These are phyloP conservation scores for Fusarium torulosum DNA, from an alignment of 2,329 filamentous ascomycete species.

Conservation along the genomic window DNA sequence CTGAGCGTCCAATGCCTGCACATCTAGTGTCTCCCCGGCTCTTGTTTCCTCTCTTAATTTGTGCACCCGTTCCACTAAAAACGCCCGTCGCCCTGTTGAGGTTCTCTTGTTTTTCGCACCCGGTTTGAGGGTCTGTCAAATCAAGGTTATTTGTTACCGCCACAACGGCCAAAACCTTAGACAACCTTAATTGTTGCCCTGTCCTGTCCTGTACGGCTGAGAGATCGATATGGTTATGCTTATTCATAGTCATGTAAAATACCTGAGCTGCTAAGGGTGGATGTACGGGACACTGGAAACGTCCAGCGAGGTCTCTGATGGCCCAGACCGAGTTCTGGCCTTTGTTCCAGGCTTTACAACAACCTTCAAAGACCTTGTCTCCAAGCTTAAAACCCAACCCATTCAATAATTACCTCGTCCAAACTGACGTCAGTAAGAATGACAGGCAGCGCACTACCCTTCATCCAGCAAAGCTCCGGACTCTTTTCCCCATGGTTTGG, in stretches of 20 bases:
- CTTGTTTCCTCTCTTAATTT: slow-evolving; percentile 14
- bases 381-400: slow-evolving; percentile 1
- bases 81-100: neutral
- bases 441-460: slow-evolving; percentile 7
- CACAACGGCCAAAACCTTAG: slow-evolving; percentile 27
- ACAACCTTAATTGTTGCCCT: slow-evolving; percentile 25
- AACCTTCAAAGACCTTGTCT: neutral
- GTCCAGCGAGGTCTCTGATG: neutral
- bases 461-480: slow-evolving; percentile 5
- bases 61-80: slow-evolving; percentile 16
- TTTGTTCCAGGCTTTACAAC: neutral
- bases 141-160: slow-evolving; percentile 36
- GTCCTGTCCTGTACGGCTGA: slow-evolving; percentile 15
- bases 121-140: slow-evolving; percentile 28
- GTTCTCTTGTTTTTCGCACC: slow-evolving; percentile 25
- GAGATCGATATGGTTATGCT: slow-evolving; percentile 30
- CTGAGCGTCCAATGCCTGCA: neutral
- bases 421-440: slow-evolving; percentile 26
- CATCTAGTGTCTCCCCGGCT: neutral
- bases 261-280: slow-evolving; percentile 4
- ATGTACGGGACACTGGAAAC: neutral
- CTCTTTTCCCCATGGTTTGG: neutral
- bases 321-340: slow-evolving; percentile 3
- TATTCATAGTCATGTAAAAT: slow-evolving; percentile 25
- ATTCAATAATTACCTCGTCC: neutral